Evolutionary conservation across 225 moss, liverwort and hornwort genomes (phyloP).

Genomic region (Pseudisothecium myosuroides): DNA sequence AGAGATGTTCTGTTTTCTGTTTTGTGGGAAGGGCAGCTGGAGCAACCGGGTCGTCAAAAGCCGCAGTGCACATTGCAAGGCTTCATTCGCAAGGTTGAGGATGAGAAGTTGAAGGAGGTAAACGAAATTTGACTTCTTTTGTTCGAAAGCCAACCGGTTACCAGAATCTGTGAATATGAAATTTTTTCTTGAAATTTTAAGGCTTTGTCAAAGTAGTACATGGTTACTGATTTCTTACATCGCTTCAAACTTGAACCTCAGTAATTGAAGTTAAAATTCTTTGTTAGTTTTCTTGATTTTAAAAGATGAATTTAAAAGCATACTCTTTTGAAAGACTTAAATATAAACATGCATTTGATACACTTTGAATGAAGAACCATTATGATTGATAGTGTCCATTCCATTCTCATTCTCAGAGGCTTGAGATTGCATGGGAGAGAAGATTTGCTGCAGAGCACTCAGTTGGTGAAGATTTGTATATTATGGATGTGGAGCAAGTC

Average conservation of each 20-base stretch:
- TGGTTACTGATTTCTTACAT: neutral
- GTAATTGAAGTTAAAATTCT: neutral
- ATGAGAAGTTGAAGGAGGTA: slow-evolving; percentile 47
- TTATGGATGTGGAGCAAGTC: slow-evolving; percentile 82
- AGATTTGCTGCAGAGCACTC: slow-evolving; percentile 65
- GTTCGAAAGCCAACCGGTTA: neutral
- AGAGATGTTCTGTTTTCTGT: neutral
- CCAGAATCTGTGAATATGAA: neutral
- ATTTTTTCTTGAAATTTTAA: neutral
- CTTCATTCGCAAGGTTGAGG: slow-evolving; percentile 53
- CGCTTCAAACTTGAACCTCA: neutral
- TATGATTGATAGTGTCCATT: neutral
- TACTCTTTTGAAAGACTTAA: neutral
- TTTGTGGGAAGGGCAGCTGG: slow-evolving; percentile 46
- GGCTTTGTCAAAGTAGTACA: neutral
- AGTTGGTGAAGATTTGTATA: slow-evolving; percentile 40
- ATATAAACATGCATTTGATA: neutral
- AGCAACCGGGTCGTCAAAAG: slow-evolving; percentile 83
- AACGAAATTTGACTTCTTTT: neutral
- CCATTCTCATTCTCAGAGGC: slow-evolving; percentile 17
- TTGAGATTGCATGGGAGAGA: slow-evolving; percentile 82
- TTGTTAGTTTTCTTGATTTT: neutral
- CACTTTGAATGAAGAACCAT: neutral
- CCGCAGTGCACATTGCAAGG: slow-evolving; percentile 89
- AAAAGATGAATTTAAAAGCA: neutral